These are phyloP conservation scores for Stipa capillata DNA, from an alignment of 176 grass and related monocot genomes.

Conservation along the genomic window DNA sequence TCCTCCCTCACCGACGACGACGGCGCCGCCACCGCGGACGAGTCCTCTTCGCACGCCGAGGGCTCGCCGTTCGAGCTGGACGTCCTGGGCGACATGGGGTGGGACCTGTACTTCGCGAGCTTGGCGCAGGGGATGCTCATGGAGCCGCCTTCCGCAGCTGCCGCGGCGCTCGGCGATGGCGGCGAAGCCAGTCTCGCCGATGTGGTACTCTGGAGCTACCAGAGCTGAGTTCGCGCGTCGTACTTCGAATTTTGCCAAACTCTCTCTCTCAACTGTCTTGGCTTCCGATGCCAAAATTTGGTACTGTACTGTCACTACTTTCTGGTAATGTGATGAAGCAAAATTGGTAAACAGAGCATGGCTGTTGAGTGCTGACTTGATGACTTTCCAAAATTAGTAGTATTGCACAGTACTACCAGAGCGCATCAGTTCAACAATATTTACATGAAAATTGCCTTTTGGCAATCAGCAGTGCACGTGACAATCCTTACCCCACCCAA, in stretches of 20 bases:
- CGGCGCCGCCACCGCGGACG: not conserved
- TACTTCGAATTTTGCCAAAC: not conserved
- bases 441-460: not conserved
- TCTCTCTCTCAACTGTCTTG: not conserved
- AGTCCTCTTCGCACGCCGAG: not conserved
- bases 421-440: not conserved
- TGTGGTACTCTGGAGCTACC: slow-evolving; percentile 36
- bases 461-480: not conserved
- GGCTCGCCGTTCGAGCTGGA: slow-evolving; percentile 11
- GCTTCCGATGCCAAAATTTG: not conserved
- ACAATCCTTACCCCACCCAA: not conserved
- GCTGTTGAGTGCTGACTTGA: not conserved
- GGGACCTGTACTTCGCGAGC: slow-evolving; percentile 66
- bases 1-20: not conserved
- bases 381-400: not conserved
- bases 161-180: slow-evolving; percentile 1
- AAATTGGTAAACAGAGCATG: not conserved
- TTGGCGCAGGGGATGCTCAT: slow-evolving; percentile 55
- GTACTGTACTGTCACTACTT: not conserved
- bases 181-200: not conserved
- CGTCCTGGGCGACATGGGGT: slow-evolving; percentile 38
- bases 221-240: not conserved
- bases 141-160: not conserved
- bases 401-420: not conserved
- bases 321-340: slow-evolving; percentile 11